A percentile compares a stretch with the other conserved stretches of the same genome.
Evolutionary conservation across 805 yeast species (phyloP).

Genomic region (Pichia manshurica): DNA sequence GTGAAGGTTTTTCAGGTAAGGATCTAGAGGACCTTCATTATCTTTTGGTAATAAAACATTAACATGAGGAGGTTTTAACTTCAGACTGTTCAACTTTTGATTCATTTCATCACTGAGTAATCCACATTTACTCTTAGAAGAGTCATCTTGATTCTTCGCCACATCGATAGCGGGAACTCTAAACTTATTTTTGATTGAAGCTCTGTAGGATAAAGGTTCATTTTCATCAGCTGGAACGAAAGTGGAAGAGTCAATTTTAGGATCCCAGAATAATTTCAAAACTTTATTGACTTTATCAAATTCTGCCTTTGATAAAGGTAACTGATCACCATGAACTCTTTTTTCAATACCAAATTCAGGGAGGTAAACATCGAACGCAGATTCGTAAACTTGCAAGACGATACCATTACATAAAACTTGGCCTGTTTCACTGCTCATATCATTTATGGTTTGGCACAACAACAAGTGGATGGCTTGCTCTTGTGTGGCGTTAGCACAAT

Average conservation of each 20-base stretch:
- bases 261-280: constrained; percentile 87
- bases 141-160: constrained; percentile 49
- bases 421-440: constrained; percentile 65
- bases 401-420: constrained; percentile 81
- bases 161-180: constrained; percentile 68
- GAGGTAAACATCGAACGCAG: constrained; percentile 87
- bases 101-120: constrained; percentile 38
- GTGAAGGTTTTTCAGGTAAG: constrained; percentile 51
- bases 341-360: constrained; percentile 95
- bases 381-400: constrained; percentile 88
- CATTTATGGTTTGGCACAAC: constrained; percentile 77
- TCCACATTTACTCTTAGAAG: constrained; percentile 24
- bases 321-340: constrained; percentile 94
- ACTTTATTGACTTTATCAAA: constrained; percentile 63
- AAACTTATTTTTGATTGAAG: constrained; percentile 71
- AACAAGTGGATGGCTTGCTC: constrained; percentile 89
- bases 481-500: constrained; percentile 88
- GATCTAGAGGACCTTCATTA: constrained; percentile 38
- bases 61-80: constrained; percentile 28
- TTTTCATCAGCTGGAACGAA: constrained; percentile 88
- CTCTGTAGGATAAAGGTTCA: constrained; percentile 67
- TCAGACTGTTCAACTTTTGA: constrained; percentile 44
- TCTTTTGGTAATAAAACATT: constrained; percentile 9
- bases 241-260: constrained; percentile 86
- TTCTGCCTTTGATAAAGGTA: constrained; percentile 89